Evolutionary conservation across 768 basidiomycete genomes (phyloP), one percentile per base, ranked within the genome.

Genomic region (Amanita pseudoporphyria): DNA sequence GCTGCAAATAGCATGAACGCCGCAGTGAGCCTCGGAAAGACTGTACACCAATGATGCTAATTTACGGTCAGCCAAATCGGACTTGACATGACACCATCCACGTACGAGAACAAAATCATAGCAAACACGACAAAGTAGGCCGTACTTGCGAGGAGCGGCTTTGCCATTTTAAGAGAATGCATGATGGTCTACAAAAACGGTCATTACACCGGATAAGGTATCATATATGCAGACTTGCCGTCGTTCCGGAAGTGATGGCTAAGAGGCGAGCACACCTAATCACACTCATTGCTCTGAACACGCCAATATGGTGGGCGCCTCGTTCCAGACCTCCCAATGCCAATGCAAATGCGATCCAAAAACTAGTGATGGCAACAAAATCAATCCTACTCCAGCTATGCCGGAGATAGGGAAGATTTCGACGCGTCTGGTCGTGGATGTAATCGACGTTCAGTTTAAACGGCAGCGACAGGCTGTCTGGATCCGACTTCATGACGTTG

Each of bases 301-400:
- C 64, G 16, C 87, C 94, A 51, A 96, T 74, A 63, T 95, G 93
- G 46, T 79, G 63, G 3, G 61, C 54, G 2, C 81, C 80, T 9
- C 74, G 70, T 65, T 97, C 95, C 21, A 74, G 56, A 0, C 87
- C 87, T 0, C 70, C 56, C n/a, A 74, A 66, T 0, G 90, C 81
- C 49, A 98, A 71, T 0, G 61, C 64, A 60, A 97, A 94, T 7
- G 77, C 72, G 45, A 88, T 76, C 94, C 94, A 98, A 64, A 93
- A 97, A 54, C 80, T 76, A 10, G 85, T 55, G 39, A 97, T 79
- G 1, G 95, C 90, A 38, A 97, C 66, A 54, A 86, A 80, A 62
- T 98, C 95, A 48, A 96, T 85, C 45, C 92, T 71, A 58, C 78
- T 86, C 93, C 93, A 97, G 49, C 87, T 87, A 59, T 97, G 92